A percentile compares a stretch with the other conserved stretches of the same genome.
Conservation (phyloP, 2,329 filamentous ascomycete species). For the Cladosporium velox region DNA sequence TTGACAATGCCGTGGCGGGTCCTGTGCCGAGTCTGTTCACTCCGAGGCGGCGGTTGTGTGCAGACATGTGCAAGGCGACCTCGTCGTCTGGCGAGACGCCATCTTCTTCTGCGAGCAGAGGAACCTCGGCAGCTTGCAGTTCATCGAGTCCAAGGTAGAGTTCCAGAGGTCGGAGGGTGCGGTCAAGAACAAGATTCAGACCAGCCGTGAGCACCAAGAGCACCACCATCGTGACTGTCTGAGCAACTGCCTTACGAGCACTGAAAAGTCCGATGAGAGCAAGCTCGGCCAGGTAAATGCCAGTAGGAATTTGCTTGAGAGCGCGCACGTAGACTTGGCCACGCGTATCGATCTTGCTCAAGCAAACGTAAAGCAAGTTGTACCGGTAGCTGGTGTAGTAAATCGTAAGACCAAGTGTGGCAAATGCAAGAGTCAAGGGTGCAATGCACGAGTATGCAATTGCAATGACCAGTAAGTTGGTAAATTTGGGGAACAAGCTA, state of each 20-base stretch:
- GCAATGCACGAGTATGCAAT: constrained; percentile 53
- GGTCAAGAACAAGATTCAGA: constrained; percentile 34
- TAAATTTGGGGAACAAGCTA: constrained; percentile 50
- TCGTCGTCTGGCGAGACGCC: constrained; percentile 32
- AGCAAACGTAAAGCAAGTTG: constrained; percentile 51
- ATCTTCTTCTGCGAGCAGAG: constrained; percentile 35
- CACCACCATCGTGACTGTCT: constrained; percentile 46
- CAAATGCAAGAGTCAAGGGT: constrained; percentile 50
- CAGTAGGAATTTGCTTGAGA: constrained; percentile 49
- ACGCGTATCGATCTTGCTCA: constrained; percentile 51
- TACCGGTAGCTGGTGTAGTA: constrained; percentile 53
- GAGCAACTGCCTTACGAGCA: constrained; percentile 41
- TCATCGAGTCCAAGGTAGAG: constrained; percentile 38
- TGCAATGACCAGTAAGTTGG: constrained; percentile 47
- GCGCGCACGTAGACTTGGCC: constrained; percentile 50
- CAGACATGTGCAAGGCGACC: constrained; percentile 34
- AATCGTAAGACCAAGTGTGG: constrained; percentile 45
- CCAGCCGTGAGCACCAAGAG: constrained; percentile 42
- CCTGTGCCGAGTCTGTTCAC: constrained; percentile 22
- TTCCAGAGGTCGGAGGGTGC: constrained; percentile 35
- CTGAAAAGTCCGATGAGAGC: constrained; percentile 51
- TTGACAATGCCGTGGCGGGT: constrained; percentile 31
- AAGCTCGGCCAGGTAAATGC: constrained; percentile 51
- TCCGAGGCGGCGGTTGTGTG: constrained; percentile 35
- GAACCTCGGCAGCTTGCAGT: constrained; percentile 34